These are phyloP conservation scores for Acorus gramineus DNA, from an alignment of 106 monocot genomes.

Conservation along the genomic window DNA sequence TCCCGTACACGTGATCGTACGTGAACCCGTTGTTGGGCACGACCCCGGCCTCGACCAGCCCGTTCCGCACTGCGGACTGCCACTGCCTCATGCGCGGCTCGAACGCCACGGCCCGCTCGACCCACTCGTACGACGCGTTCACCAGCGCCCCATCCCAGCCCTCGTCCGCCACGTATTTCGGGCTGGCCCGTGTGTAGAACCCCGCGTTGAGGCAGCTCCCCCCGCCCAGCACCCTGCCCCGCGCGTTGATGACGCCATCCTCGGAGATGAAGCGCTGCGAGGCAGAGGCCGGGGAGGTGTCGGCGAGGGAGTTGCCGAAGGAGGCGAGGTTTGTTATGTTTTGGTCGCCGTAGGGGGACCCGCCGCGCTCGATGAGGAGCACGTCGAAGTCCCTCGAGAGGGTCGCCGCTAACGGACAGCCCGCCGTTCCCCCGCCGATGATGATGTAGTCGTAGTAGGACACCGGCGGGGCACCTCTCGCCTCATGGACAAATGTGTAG, in stretches of 20 bases:
- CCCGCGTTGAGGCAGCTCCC: constrained; percentile 68
- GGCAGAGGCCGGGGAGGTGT: constrained; percentile 41
- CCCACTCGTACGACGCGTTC: constrained; percentile 51
- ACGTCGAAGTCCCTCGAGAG: constrained; percentile 32
- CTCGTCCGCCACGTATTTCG: constrained; percentile 17
- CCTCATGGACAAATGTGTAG: constrained; percentile 42
- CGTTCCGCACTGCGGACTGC: constrained; percentile 59
- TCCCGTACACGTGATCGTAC: constrained; percentile 50
- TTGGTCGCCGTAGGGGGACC: constrained; percentile 46
- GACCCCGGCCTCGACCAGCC: constrained; percentile 48
- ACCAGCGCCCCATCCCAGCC: constrained; percentile 46
- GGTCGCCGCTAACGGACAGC: constrained; percentile 59
- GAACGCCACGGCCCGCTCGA: constrained; percentile 32
- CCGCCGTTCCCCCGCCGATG: constrained; percentile 60
- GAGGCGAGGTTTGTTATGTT: constrained; percentile 36
- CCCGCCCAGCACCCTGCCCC: constrained; percentile 60
- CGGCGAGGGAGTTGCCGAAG: constrained; percentile 47
- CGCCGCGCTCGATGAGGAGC: constrained; percentile 48
- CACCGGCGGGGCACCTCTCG: constrained; percentile 17
- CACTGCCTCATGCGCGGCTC: constrained; percentile 42
- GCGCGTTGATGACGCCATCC: constrained; percentile 47
- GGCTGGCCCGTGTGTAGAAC: constrained; percentile 53
- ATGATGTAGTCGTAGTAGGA: constrained; percentile 64
- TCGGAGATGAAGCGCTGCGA: constrained; percentile 64
- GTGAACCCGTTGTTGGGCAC: constrained; percentile 65